Conservation (phyloP, 192 early-diverging fungal genomes). For the Coemansia sp. region DNA sequence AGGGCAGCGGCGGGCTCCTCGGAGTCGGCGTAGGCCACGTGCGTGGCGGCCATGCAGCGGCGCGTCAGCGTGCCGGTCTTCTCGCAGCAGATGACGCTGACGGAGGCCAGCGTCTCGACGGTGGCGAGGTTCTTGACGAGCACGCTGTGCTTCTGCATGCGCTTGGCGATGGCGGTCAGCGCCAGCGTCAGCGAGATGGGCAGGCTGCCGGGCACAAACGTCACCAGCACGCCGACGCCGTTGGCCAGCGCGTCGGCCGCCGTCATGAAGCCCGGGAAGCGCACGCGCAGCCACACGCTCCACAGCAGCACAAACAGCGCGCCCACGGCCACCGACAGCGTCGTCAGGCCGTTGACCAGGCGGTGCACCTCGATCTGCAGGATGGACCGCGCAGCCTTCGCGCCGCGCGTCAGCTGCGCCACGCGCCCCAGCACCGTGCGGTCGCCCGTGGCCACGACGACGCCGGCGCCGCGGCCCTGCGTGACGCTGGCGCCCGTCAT, state of each 20-base stretch:
- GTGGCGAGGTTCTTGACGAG: conserved; percentile 79
- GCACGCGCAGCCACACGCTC: conserved; percentile 56
- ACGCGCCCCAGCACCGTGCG: conserved; percentile 73
- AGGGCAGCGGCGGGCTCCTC: conserved; percentile 19
- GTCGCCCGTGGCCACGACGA: conserved; percentile 76
- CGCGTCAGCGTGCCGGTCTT: conserved; percentile 92
- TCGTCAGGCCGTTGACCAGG: conserved; percentile 69
- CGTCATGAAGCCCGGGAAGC: conserved; percentile 56
- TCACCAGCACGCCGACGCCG: conserved; percentile 64
- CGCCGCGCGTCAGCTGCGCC: conserved; percentile 53
- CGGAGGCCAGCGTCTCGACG: conserved; percentile 83
- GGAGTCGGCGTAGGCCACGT: conserved; percentile 11
- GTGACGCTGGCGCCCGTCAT: conserved; percentile 69
- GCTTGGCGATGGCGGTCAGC: conserved; percentile 69
- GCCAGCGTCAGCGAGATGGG: conserved; percentile 75
- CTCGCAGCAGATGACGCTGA: conserved; percentile 71
- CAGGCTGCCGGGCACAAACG: conserved; percentile 77
- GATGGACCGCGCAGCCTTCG: conserved; percentile 53
- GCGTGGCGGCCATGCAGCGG: conserved; percentile 64
- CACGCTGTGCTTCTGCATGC: conserved; percentile 67
- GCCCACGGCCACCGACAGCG: conserved; percentile 50
- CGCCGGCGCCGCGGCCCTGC: conserved; percentile 65
- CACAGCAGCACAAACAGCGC: conserved; percentile 51
- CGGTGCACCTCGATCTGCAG: conserved; percentile 66
- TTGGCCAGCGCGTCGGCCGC: conserved; percentile 49